Percentiles rank a stretch among this genome's conserved stretches.
phyloP scores from a whole-genome alignment of 2,329 filamentous ascomycete genomes.

The Aspergillus viridinutans region DNA sequence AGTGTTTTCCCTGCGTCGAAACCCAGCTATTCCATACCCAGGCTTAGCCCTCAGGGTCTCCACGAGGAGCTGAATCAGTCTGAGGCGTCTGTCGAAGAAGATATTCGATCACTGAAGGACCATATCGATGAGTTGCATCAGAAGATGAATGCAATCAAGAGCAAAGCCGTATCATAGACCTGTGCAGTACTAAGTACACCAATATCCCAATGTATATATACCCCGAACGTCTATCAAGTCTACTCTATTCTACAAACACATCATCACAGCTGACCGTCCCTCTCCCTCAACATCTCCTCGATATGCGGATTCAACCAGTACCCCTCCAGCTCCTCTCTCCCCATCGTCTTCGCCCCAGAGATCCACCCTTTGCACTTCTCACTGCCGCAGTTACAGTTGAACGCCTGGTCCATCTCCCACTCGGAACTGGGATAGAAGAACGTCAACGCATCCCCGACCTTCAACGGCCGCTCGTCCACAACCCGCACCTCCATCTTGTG shows the following conservation, averaged over 20 bases:
- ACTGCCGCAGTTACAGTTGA: slow-evolving; percentile 41
- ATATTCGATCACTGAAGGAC: background rate
- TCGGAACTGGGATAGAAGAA: slow-evolving; percentile 50
- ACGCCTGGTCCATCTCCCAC: slow-evolving; percentile 47
- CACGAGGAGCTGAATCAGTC: background rate
- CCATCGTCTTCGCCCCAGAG: slow-evolving; percentile 38
- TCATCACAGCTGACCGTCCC: background rate
- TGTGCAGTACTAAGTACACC: background rate
- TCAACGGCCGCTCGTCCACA: slow-evolving; percentile 35
- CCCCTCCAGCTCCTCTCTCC: slow-evolving; percentile 25
- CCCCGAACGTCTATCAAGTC: background rate
- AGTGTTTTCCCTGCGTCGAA: background rate
- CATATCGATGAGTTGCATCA: background rate
- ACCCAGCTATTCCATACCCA: background rate
- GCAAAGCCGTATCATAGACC: background rate
- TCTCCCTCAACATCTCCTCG: slow-evolving; percentile 23
- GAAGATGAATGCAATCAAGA: slow-evolving; percentile 3
- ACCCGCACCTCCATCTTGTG: slow-evolving; percentile 38
- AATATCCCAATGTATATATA: background rate
- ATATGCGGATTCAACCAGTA: slow-evolving; percentile 46
- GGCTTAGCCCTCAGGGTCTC: background rate
- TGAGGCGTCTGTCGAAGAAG: background rate
- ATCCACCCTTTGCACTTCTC: slow-evolving; percentile 37
- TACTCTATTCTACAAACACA: background rate
- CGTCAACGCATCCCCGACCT: slow-evolving; percentile 40